Conservation (phyloP, 768 basidiomycete genomes). For the Suillus subalutaceus region DNA sequence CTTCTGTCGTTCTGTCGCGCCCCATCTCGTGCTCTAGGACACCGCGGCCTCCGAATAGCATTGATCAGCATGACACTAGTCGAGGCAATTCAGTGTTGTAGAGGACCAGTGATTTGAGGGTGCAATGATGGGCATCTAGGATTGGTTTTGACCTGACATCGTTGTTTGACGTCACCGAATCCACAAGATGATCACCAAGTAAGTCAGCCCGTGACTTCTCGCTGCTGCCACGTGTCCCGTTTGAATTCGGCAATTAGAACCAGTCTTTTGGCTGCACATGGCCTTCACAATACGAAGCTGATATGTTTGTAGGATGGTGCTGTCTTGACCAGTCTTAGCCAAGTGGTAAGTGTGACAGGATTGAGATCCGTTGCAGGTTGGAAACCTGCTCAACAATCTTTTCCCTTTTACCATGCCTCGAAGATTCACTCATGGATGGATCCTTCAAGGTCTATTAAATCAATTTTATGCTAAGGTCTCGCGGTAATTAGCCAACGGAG, state of each 20-base stretch:
- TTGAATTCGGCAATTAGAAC: not conserved
- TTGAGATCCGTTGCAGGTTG: too few relatives aligned
- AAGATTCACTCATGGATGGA: too few relatives aligned
- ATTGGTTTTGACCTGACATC: not conserved
- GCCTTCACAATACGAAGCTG: too few relatives aligned
- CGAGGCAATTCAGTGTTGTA: not conserved
- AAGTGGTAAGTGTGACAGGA: too few relatives aligned
- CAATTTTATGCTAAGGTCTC: too few relatives aligned
- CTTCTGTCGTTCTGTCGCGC: not conserved
- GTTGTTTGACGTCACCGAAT: not conserved
- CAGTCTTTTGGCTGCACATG: too few relatives aligned
- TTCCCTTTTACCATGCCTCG: too few relatives aligned
- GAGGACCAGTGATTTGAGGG: not conserved
- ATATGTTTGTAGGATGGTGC: too few relatives aligned
- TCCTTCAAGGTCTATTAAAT: too few relatives aligned
- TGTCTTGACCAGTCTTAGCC: too few relatives aligned
- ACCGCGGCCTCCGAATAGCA: not conserved
- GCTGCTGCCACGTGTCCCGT: not conserved
- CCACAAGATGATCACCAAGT: not conserved
- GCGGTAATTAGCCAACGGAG: too few relatives aligned
- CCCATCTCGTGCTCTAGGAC: not conserved
- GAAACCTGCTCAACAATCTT: too few relatives aligned
- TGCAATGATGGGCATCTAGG: not conserved
- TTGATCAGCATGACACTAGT: not conserved
- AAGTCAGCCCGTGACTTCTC: not conserved